Evolutionary conservation across 2,329 filamentous ascomycete species (phyloP), one percentile per base, ranked within the genome.

Genomic region (Dactylellina sp.): DNA sequence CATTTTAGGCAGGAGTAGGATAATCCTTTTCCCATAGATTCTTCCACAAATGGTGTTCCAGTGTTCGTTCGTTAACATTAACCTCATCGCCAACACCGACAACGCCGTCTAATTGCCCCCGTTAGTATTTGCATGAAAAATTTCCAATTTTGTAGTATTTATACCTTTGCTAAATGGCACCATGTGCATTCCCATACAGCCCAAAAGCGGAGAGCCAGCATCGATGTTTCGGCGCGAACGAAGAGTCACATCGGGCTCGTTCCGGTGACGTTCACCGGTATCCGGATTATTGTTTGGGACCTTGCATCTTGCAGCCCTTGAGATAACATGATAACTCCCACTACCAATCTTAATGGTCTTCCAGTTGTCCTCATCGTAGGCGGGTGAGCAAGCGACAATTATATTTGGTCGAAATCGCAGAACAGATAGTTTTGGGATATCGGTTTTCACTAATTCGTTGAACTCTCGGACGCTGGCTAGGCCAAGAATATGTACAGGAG

Each of bases 281-380:
- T 75, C 71, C 11, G 71, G 71, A 24, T 75, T 42, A 24, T 75
- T 75, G 35, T 75, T 75, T 0, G 71, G 71, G 12, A 75, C 71
- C 22, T 75, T 75, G 28, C 71, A 75, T 24, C 71, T 62, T 7
- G 71, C 63, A 5, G 71, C 59, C n/a, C 71, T 57, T 7, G 62
- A 63, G 6, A 75, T 75, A 14, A 75, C 71, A n/a, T 70, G 63
- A 22, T 70, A 75, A 24, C 70, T 52, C 3, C 39, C 59, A n/a
- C 46, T 63, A 14, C 68, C 66, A 11, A 25, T 81, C 80, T 76
- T 80, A 39, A 91, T 84, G 25, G 82, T 83, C 75, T 86, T 88
- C 90, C 90, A 93, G 7, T 82, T 83, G 60, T 93, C 90, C 80
- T 93, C 90, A 16, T 87, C 85, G 77, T 90, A 92, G 2, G 88